Evolutionary conservation across 2,329 filamentous ascomycete species (phyloP), one percentile per base, ranked within the genome.

Genomic region (Sporothrix humicola): DNA sequence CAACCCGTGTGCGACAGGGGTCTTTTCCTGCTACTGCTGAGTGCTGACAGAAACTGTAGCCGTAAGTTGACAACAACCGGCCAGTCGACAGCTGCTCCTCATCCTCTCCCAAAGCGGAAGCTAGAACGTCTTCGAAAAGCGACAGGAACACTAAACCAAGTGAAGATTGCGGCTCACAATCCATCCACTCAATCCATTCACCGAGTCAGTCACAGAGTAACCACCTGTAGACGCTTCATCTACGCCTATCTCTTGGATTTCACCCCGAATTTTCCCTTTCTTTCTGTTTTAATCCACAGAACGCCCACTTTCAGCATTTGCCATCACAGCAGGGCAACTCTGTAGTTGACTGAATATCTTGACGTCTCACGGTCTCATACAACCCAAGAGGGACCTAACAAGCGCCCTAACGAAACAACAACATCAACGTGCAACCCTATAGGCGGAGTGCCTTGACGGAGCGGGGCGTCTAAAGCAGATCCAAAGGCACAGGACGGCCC

Each of bases 391-490:
- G 50, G 50, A n/a, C n/a, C 52, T 70, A 59, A 10, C 68, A 70
- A 56, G 23, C 50, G 20, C 20, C 50, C 50, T 26, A 58, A 37
- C 48, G 50, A 59, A 58, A 58, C 50, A 12, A 58, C 31, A 59
- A 58, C 48, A 7, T n/a, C 50, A 58, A 37, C 68, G n/a, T 58
- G 26, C 58, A 56, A 17, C n/a, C 52, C 31, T 15, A 54, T 23
- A 54, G 52, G 20, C 52, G 7, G 52, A 10, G 63, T 44, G 12
- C 54, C 54, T 31, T 71, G 10, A 37, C 42, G 69, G 42, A 71
- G 69, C 68, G 68, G 68, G 68, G 37, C 68, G 68, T 70, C 52
- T 56, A 68, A 69, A 69, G 66, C 50, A 56, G 66, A 69, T 69
- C 65, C 31, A 70, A 37, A 46, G 52, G 52, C 31, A 26, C 31